Evolutionary conservation across 2,329 filamentous ascomycete species (phyloP).

Genomic region (Cladosporium oxysporum): DNA sequence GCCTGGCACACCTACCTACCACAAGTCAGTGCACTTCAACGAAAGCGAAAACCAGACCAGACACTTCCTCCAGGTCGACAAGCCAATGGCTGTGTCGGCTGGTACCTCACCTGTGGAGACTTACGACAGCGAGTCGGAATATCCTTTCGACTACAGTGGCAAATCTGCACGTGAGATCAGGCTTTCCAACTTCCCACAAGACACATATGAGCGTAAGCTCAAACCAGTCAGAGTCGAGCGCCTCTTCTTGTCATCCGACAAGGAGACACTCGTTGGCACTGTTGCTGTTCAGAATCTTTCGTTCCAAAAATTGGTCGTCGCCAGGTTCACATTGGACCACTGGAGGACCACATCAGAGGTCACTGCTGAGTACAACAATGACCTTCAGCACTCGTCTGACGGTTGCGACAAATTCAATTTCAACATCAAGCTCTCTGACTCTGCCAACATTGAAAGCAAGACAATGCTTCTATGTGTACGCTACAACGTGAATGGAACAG

Average conservation of each 20-base stretch:
- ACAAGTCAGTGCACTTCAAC: constrained; percentile 98
- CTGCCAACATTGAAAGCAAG: constrained; percentile 88
- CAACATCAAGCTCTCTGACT: constrained; percentile 87
- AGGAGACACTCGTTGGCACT: constrained; percentile 80
- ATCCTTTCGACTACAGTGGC: constrained; percentile 71
- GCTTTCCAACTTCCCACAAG: constrained; percentile 77
- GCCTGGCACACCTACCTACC: constrained; percentile 94
- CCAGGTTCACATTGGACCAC: constrained; percentile 93
- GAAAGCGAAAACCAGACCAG: constrained; percentile 93
- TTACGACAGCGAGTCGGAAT: constrained; percentile 85
- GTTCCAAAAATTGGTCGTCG: constrained; percentile 86
- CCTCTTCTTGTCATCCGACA: constrained; percentile 83
- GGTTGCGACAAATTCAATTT: constrained; percentile 90
- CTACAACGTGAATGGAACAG: constrained; percentile 79
- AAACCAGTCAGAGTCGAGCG: constrained; percentile 78
- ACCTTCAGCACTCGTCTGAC: constrained; percentile 63
- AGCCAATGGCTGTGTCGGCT: constrained; percentile 92
- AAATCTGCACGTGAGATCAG: constrained; percentile 83
- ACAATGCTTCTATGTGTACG: constrained; percentile 90
- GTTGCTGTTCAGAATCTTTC: constrained; percentile 84
- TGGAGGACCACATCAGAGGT: constrained; percentile 99
- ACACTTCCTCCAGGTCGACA: constrained; percentile 91
- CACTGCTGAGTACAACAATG: constrained; percentile 79
- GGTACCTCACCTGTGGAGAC: constrained; percentile 87
- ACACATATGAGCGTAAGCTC: constrained; percentile 62